phyloP scores from a whole-genome alignment of 2,329 filamentous ascomycete genomes.

The Mycosphaerella sp. region DNA sequence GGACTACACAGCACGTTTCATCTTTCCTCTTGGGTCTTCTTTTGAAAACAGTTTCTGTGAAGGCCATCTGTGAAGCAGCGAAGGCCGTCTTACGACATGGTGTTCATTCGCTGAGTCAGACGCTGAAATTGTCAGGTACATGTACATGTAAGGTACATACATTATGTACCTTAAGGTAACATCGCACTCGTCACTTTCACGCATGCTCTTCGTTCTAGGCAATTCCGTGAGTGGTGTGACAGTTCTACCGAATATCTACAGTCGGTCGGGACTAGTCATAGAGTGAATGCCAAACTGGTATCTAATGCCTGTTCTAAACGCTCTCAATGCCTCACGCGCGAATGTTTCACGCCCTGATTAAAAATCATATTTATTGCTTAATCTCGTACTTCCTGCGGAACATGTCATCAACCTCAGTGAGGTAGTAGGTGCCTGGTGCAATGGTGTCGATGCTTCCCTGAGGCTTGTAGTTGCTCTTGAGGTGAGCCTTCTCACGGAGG shows the following conservation, averaged over 20 bases:
- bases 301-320: conserved; percentile 9
- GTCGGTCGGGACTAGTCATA: not conserved
- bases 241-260: conserved; percentile 3
- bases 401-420: conserved; percentile 47
- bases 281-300: conserved; percentile 8
- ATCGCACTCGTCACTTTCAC: not conserved
- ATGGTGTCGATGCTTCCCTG: conserved; percentile 41
- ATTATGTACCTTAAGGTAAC: too few species aligned
- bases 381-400: conserved; percentile 47
- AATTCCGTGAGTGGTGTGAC: not conserved
- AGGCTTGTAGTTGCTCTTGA: conserved; percentile 47
- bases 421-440: conserved; percentile 47
- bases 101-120: not conserved
- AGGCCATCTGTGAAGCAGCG: not conserved
- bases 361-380: conserved; percentile 38
- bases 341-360: not conserved
- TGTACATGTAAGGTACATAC: too few species aligned
- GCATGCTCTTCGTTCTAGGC: not conserved
- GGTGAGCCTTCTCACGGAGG: conserved; percentile 46
- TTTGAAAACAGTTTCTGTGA: not conserved
- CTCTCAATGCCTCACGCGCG: conserved; percentile 1
- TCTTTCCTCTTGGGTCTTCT: not conserved
- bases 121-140: too few species aligned
- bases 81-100: not conserved
- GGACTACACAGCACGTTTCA: not conserved